Base-by-base conservation (phyloP, 306 rosid genomes). In the Casuarina glauca region DNA sequence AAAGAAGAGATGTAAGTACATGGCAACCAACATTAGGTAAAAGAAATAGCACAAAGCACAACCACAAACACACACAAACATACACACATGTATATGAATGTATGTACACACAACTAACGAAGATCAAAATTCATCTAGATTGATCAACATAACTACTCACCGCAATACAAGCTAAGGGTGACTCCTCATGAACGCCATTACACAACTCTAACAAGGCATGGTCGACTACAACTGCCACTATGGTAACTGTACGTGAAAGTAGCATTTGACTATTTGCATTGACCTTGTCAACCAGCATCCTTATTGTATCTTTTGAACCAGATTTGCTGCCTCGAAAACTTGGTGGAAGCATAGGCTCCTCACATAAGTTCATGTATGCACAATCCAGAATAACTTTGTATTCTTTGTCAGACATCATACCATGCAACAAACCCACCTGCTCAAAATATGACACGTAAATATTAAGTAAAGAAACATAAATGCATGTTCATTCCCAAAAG, bases 381-480 rank as follows among this genome's bases (percentile, higher is more conserved):
- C 99, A 95, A 85, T 95, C 99, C 90, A 93, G 82, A 84, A 95
- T 93, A 73, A 95, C 96, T 87, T 93, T 93, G 70, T 95, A 93
- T 85, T 95, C 99, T 85, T 91, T 91, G 82, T 89, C 92, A 85
- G 94, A 91, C 91, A 95, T 86, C 83, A 90, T 83, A 61, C 83
- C 86, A 32, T 95, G 97, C 90, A 95, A 79, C 76, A 87, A 81
- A 66, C 90, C 97, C 81, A 95, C 97, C 99, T 95, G 92, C 74
- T 74, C 81, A 83, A 53, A 69, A 81, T 46, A 79, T 74, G 76
- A 72, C 46, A 76, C 50, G 12, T 61, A 74, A 69, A 58, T 80
- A 75, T 70, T 78, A 75, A 44, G 77, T 13, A 49, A 32, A 79
- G 48, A 80, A 49, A 58, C 44, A 71, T 9, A 57, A 45, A 57